phyloP scores from a whole-genome alignment of 345 rosid species.

The Leavenworthia alabamica region DNA sequence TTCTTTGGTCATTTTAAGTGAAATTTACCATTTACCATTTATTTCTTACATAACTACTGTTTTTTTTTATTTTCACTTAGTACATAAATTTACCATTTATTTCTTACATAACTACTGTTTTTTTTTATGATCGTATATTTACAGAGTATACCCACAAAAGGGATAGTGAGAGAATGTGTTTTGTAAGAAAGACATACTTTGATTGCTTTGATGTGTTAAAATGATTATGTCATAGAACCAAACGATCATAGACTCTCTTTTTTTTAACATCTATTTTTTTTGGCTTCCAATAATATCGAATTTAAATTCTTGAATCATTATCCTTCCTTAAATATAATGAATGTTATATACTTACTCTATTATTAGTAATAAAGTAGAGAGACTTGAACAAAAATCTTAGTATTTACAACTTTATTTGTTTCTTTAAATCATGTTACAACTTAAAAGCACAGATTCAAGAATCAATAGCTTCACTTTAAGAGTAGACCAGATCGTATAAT shows the following conservation, averaged over 20 bases:
- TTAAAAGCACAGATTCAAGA: background rate
- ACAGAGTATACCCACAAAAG: background rate
- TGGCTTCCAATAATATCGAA: background rate
- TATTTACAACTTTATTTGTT: background rate
- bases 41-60: background rate
- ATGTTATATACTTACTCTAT: background rate
- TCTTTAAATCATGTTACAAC: background rate
- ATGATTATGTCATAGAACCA: conserved; percentile 35
- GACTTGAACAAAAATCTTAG: background rate
- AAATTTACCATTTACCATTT: background rate
- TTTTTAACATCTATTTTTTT: background rate
- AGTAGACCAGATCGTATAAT: background rate
- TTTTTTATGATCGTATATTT: background rate
- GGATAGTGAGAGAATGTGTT: conserved; percentile 17
- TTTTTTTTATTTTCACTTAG: background rate
- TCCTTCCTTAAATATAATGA: background rate
- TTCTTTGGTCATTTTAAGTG: background rate
- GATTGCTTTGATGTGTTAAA: conserved; percentile 29
- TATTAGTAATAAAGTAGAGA: too few relatives aligned
- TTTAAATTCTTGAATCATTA: background rate
- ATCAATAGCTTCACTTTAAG: background rate
- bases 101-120: background rate
- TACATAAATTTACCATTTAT: background rate
- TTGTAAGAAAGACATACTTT: conserved; percentile 25
- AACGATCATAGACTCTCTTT: conserved; percentile 10